Base-by-base conservation (phyloP, 2,329 filamentous ascomycete genomes). In the Didymella glomerata region DNA sequence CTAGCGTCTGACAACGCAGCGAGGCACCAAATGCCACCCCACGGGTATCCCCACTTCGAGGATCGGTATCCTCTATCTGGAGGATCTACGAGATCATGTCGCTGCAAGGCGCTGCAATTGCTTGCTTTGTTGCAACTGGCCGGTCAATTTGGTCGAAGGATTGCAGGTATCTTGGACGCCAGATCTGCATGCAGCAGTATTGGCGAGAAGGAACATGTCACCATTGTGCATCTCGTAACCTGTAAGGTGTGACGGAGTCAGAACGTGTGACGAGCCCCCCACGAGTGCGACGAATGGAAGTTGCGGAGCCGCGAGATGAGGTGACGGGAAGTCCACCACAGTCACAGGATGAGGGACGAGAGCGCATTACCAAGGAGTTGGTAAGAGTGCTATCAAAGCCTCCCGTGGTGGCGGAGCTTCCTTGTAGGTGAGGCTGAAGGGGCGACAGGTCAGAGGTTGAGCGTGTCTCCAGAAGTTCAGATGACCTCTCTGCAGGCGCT, bases 401-500 rank as follows among this genome's bases (percentile, higher is more conserved):
- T 62, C 69, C 66, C 66, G 65, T 66, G 61, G 72, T 74, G 73
- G 72, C 74, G 71, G 62, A 73, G 71, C 44, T 48, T 64, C 63
- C 69, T 65, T 68, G 72, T 67, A 63, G 55, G 62, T 73, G 73
- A 73, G 74, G 70, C 71, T 76, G 73, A 76, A 68, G 67, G 65
- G 60, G 64, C 63, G 69, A 65, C 66, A 68, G 69, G 67, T 69
- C 62, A 71, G 64, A 66, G 47, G 34, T 47, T 50, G 41, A 59
- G 50, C 41, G 40, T 54, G 50, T 54, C 34, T 60, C 54, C 53
- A 56, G 48, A 65, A 67, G 65, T 68, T 67, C 74, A 76, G 74
- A 76, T 76, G 74, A 76, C 73, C 65, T 60, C 30, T 55, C 56
- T 68, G 73, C 70, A 73, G 62, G 68, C 72, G 72, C 73, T 74